Base-by-base conservation (phyloP, 1,139 yeast species). In the Eremothecium coryli region DNA sequence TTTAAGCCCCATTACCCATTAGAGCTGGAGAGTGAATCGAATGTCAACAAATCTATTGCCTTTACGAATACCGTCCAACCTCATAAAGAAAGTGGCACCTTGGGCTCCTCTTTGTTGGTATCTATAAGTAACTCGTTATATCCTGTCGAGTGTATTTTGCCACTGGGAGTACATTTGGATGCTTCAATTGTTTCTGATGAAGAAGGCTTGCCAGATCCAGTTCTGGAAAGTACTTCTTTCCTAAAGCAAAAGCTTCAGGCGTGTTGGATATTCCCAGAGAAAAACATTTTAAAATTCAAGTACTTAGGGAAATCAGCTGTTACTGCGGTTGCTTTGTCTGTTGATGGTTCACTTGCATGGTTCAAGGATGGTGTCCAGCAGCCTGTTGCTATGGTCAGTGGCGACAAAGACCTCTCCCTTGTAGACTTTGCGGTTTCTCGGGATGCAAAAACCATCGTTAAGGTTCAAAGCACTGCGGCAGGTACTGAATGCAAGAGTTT, bases 1-100 rank as follows among this genome's bases (percentile, higher is more conserved):
- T 85, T 47, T 73, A 84, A 43, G 73, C 93, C 22, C 67, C 73
- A 42, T 73, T 82, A 14, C 31, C 39, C 44, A 7, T 40, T 45
- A 8, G 38, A 48, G 24, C 45, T 45, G 11, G 53, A 47, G 21
- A 42, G 44, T 27, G 18, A 23, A 7, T 25, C 26, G 13, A 24
- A 22, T 10, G 32, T 32, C 16, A 35, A 35, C 4, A 41, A 51
- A 33, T 44, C 48, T 5, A 31, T 53, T 11, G 41, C 48, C 3
- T 54, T 53, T 31, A 43, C 54, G 18, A 48, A 51, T 33, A 46
- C 49, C 23, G 42, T 52, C 15, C 42, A 45, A 3, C 56, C 56
- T 4, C 46, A 52, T 31, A 46, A 38, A 23, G 44, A 45, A 5
- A 44, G 42, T 16, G 51, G 52, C 3, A 38, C 43, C n/a, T 35